Percentiles rank a stretch among this genome's conserved stretches.
Evolutionary conservation across 2,329 filamentous ascomycete species (phyloP).

Genomic region (Colletotrichum trifolii): DNA sequence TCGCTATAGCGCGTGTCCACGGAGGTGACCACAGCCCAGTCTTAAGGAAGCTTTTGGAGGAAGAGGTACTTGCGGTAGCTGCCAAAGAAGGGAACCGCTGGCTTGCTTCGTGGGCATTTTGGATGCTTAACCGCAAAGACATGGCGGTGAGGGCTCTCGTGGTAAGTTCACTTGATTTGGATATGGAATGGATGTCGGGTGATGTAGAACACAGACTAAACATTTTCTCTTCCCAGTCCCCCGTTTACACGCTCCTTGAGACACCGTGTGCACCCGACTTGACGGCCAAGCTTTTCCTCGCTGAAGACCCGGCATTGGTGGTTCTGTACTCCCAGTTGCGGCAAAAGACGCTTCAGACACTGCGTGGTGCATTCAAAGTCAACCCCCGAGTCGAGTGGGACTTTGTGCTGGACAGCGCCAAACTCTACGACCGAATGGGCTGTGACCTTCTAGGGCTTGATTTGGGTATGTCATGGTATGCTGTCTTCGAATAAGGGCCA

Average conservation of each 20-base stretch:
- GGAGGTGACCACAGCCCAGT: slow-evolving; percentile 85
- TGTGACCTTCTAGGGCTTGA: slow-evolving; percentile 91
- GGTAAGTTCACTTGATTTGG: slow-evolving; percentile 58
- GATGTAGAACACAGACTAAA: neutral
- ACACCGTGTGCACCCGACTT: slow-evolving; percentile 76
- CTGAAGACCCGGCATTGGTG: slow-evolving; percentile 90
- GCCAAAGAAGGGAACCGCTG: slow-evolving; percentile 87
- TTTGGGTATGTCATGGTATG: slow-evolving; percentile 68
- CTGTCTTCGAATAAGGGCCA: neutral
- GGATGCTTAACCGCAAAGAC: slow-evolving; percentile 85
- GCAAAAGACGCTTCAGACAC: slow-evolving; percentile 82
- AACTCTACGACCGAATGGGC: slow-evolving; percentile 89
- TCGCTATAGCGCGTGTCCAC: slow-evolving; percentile 88
- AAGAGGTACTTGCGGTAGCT: slow-evolving; percentile 82
- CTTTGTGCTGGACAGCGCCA: slow-evolving; percentile 87
- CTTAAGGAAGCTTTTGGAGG: slow-evolving; percentile 78
- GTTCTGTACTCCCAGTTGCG: slow-evolving; percentile 89
- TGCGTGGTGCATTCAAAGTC: slow-evolving; percentile 86
- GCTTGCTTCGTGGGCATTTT: slow-evolving; percentile 96
- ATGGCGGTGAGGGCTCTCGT: slow-evolving; percentile 87
- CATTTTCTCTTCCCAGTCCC: slow-evolving; percentile 66
- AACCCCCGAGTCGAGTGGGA: slow-evolving; percentile 85
- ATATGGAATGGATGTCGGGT: neutral
- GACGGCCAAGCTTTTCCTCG: slow-evolving; percentile 82
- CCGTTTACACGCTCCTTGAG: slow-evolving; percentile 79